These are phyloP conservation scores for Boletus sensibilis DNA, from an alignment of 768 basidiomycete species.

Conservation along the genomic window DNA sequence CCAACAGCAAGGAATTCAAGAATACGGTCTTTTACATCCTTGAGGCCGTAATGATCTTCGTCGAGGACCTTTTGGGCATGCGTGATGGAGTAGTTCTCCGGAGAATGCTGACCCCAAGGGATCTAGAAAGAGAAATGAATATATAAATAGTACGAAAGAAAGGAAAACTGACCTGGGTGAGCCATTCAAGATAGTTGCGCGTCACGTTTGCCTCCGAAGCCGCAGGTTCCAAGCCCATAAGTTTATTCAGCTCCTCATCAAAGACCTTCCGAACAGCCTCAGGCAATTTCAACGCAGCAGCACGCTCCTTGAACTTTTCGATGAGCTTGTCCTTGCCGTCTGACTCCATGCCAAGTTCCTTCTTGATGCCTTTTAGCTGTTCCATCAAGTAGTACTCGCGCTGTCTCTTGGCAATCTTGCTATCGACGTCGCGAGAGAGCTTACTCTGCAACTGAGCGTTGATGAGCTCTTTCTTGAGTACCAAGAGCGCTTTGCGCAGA, in stretches of 20 bases:
- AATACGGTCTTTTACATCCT: constrained; percentile 90
- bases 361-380: constrained; percentile 94
- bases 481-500: constrained; percentile 83
- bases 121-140: constrained; percentile 48
- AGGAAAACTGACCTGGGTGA: constrained; percentile 60
- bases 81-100: constrained; percentile 86
- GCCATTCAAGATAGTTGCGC: constrained; percentile 91
- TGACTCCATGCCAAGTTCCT: constrained; percentile 92
- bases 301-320: constrained; percentile 88
- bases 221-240: constrained; percentile 85
- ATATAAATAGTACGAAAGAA: not conserved
- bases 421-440: constrained; percentile 89
- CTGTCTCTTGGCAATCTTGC: constrained; percentile 92
- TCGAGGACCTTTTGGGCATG: constrained; percentile 85
- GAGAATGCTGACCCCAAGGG: constrained; percentile 94
- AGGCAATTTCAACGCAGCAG: constrained; percentile 81
- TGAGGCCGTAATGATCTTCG: constrained; percentile 91
- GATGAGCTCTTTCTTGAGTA: constrained; percentile 97
- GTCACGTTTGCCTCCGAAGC: constrained; percentile 94
- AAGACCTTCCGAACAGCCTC: constrained; percentile 89
- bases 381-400: constrained; percentile 96
- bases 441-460: constrained; percentile 94
- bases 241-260: constrained; percentile 91
- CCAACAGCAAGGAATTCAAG: constrained; percentile 96
- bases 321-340: constrained; percentile 95